Evolutionary conservation across 2,329 filamentous ascomycete genomes (phyloP), one percentile per base, ranked within the genome.

Genomic region (Stagonosporopsis cucurbitacearum): DNA sequence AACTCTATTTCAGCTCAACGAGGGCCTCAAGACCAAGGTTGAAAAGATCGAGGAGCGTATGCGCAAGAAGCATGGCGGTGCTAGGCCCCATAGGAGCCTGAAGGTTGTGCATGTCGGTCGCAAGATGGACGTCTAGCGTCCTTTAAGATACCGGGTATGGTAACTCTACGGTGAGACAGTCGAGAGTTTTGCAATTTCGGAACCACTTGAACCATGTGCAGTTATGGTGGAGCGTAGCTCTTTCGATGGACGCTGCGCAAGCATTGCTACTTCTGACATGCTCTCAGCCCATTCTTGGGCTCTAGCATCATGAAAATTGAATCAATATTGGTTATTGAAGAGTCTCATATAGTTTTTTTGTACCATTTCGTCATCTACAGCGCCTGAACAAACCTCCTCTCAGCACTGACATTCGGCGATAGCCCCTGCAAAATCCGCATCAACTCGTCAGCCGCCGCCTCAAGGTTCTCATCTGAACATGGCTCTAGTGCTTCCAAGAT

Each of bases 401-500:
- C 39, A 9, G 25, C 44, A 25, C 47, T 46, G 28, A 63, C 60
- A 40, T 58, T 59, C 8, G 55, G 35, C 17, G 64, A 64, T 22
- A 67, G 33, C 33, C 55, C 55, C 7, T 40, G 56, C 50, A 72
- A 35, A 15, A 64, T 60, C 2, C 33, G 22, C 8, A 56, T 51
- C 23, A 74, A 52, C 53, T 74, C 71, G 33, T 68, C 64, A 12
- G 64, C 71, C 12, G 69, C 71, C 9, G 49, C 49, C 11, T 67
- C 55, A 55, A 75, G 51, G 6, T 58, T 53, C 4, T 52, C 63
- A 58, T 71, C 66, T 6, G 40, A 51, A 28, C 60, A 56, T 2
- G 66, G 60, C 25, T 67, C 58, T 57, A 74, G 51, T 3, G 66
- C 69, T 68, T 75, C 71, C 43, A 73, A 35, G 20, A 78, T 72